Base-by-base conservation (phyloP, 441 rosid species). In the Populus hybrid region DNA sequence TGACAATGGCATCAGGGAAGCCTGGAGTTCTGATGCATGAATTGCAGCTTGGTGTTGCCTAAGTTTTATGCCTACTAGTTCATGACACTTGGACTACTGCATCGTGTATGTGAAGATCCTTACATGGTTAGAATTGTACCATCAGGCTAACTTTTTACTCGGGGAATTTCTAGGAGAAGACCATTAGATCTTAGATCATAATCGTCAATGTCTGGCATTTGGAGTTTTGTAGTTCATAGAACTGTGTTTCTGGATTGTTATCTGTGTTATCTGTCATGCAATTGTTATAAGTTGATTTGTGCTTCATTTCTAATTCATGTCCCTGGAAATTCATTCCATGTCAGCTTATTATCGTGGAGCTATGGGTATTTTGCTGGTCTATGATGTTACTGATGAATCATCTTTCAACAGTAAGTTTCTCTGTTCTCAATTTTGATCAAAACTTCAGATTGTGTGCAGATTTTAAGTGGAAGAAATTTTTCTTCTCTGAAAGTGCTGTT, bases 341-440 rank as follows among this genome's bases (percentile, higher is more conserved):
- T 63, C 93, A 94, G 99, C 99, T 74, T 94, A 93, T 85, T 93
- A 93, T 83, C 93, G 98, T 50, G 98, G 98, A 83, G 97, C 98
- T 75, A 94, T 93, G 98, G 98, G 98, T 8, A 94, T 94, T 80
- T 89, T 94, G 88, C 97, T 94, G 30, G 97, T 94, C 40, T 94
- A 94, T 82, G 98, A 94, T 81, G 98, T 94, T 70, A 94, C 97
- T 23, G 95, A 94, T 75, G 99, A 94, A 83, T 90, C 99, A 70
- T 93, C 99, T 80, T 94, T 94, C 88, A 94, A 94, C 83, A 94
- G 99, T 95, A 91, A 89, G 72, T 86, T 78, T 76, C 20, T 69
- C 9, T 75, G 73, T 50, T 84, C 81, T 82, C 36, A 12, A 76
- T 57, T 30, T 30, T 71, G 65, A 38, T 21, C 72, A 81, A 79